These are phyloP conservation scores for Parathielavia hyrcaniae DNA, from an alignment of 495 filamentous ascomycete species.

Conservation along the genomic window DNA sequence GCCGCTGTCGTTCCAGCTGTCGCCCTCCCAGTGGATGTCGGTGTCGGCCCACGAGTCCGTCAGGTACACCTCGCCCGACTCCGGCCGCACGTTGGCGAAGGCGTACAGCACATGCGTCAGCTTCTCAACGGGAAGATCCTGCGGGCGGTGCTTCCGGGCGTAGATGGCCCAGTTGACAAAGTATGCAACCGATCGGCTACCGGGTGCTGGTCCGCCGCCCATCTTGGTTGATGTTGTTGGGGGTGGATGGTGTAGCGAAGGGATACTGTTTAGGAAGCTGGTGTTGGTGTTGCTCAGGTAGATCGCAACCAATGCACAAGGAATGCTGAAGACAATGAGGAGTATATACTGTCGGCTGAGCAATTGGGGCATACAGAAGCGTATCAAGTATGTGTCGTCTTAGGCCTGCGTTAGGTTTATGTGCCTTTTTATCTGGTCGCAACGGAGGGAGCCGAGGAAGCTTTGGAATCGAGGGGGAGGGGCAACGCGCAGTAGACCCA, in stretches of 20 bases:
- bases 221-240: constrained; percentile 30
- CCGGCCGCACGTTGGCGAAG: constrained; percentile 60
- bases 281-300: neutral
- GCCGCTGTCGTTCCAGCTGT: constrained; percentile 64
- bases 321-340: neutral
- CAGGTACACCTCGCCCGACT: constrained; percentile 60
- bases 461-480: too few species aligned
- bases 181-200: constrained; percentile 70
- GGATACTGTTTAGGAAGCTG: neutral
- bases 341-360: neutral
- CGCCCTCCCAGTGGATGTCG: constrained; percentile 81
- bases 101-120: constrained; percentile 84
- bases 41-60: constrained; percentile 83
- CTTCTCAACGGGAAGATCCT: constrained; percentile 79
- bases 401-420: neutral
- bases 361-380: neutral
- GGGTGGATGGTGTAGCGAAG: neutral
- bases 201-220: constrained; percentile 38
- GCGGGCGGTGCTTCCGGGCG: constrained; percentile 75
- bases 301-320: neutral
- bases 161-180: constrained; percentile 96
- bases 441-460: too few species aligned
- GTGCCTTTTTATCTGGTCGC: neutral
- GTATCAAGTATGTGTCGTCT: neutral
- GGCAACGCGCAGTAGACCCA: too few species aligned